Conservation (phyloP, 106 monocot genomes). For the Acorus gramineus region DNA sequence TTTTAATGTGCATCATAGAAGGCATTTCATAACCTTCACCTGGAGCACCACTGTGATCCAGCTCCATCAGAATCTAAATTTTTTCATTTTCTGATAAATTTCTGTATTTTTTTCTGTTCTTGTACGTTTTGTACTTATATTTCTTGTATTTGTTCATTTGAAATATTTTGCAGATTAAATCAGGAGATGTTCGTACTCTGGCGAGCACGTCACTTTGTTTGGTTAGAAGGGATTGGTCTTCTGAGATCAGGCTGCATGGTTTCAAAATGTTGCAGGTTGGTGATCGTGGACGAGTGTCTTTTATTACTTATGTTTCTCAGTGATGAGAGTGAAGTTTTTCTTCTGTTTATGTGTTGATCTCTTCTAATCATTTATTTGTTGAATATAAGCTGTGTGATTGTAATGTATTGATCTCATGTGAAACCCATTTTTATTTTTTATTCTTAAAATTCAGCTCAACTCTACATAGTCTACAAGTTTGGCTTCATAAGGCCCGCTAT, state of each 20-base stretch:
- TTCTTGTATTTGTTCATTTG: background rate
- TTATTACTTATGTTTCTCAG: background rate
- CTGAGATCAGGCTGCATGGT: constrained; percentile 87
- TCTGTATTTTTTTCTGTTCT: background rate
- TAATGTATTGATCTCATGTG: too few species aligned
- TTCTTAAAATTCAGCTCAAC: too few species aligned
- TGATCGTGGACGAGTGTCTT: background rate
- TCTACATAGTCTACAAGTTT: too few species aligned
- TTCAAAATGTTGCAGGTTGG: constrained; percentile 89
- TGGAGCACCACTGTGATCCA: too few species aligned
- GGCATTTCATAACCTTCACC: too few species aligned
- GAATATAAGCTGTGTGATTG: too few species aligned
- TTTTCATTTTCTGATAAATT: background rate
- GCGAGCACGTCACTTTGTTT: constrained; percentile 67
- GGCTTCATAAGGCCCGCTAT: too few species aligned
- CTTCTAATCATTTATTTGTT: background rate
- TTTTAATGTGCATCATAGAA: too few species aligned
- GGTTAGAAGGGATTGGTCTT: constrained; percentile 64
- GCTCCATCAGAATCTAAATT: too few species aligned
- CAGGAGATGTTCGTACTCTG: constrained; percentile 61
- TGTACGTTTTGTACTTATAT: background rate
- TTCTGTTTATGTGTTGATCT: background rate
- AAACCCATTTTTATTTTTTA: too few species aligned
- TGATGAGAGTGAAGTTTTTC: constrained; percentile 1
- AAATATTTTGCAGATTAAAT: constrained; percentile 47